phyloP scores from a whole-genome alignment of 139 green algal genomes.

The Chlorella sp. region DNA sequence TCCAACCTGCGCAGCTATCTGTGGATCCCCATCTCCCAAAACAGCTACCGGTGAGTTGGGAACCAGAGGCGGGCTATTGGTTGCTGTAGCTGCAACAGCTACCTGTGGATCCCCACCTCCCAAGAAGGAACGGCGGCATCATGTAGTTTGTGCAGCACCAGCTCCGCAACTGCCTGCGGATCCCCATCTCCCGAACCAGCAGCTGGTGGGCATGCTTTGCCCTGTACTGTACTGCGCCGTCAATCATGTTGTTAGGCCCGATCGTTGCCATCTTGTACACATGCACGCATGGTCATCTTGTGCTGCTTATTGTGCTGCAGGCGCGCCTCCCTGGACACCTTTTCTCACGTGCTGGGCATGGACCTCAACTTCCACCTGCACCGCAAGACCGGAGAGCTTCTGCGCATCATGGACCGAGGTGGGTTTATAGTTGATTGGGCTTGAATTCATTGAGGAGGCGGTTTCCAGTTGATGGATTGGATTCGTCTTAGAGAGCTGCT shows the following conservation, averaged over 20 bases:
- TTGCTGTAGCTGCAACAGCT: too few species aligned
- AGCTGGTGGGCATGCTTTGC: too few species aligned
- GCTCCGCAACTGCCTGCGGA: constrained; percentile 78
- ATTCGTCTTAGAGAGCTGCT: constrained; percentile 77
- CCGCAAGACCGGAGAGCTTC: constrained; percentile 89
- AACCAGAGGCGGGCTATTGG: too few species aligned
- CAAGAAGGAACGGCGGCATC: too few species aligned
- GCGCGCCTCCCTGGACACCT: constrained; percentile 74
- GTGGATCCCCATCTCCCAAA: constrained; percentile 83
- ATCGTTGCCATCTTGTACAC: background rate
- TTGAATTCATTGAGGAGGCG: too few species aligned
- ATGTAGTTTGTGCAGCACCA: too few species aligned
- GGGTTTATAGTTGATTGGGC: background rate
- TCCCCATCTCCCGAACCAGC: constrained; percentile 72
- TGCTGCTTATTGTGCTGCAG: background rate
- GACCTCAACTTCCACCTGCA: constrained; percentile 92
- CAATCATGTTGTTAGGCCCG: too few species aligned
- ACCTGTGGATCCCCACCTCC: too few species aligned
- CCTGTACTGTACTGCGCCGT: too few species aligned
- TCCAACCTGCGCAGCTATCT: constrained; percentile 80
- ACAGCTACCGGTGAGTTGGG: constrained; percentile 16
- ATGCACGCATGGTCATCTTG: background rate
- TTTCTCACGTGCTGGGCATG: constrained; percentile 87
- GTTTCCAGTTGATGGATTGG: too few species aligned
- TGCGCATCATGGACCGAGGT: constrained; percentile 81